Evolutionary conservation across 306 rosid species (phyloP), one percentile per base, ranked within the genome.

Genomic region (Alnus glutinosa): DNA sequence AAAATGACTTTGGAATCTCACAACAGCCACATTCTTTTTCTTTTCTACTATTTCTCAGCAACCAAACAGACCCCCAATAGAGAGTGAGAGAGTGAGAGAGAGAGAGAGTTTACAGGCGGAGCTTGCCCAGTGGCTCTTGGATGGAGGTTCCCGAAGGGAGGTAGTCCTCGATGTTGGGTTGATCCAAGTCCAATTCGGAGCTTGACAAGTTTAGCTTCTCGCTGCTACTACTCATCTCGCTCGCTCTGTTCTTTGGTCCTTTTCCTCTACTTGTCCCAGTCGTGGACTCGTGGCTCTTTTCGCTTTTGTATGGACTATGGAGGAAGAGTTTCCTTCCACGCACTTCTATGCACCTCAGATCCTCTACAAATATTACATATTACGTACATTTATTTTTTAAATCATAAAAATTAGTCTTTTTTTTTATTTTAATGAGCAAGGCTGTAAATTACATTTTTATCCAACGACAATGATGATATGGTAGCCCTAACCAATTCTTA

Each of bases 161-260:
- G 75, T 95, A 95, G 71, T 95, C 98, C 80, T 95, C 98, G 77
- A 95, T 81, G 82, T 95, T 95, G 78, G 98, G 98, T 69, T 78
- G 91, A 89, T 92, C 98, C 63, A 95, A 82, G 81, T 94, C 98
- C 92, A 92, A 84, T 76, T 92, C 98, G 63, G 97, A 95, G 84
- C 86, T 78, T 23, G 97, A 92, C 67, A 90, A 66, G 13, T 82
- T 81, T 63, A 90, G 92, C 76, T 75, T 64, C 57, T 86, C 87
- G 30, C 83, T 3, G 39, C 83, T 85, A 32, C 83, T 46, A 80
- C 71, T 81, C 93, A 92, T 88, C 71, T 7, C 52, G 52, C 12
- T 48, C 70, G 9, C 9, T 48, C 51, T 7, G 69, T n/a, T 18
- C 3, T 39, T 39, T 39, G 57, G 49, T 49, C 23, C 58, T 59